Percentiles rank a stretch among this genome's conserved stretches.
These are phyloP conservation scores for Panicum miliaceum DNA, from an alignment of 176 grass and related monocot genomes.

Conservation along the genomic window DNA sequence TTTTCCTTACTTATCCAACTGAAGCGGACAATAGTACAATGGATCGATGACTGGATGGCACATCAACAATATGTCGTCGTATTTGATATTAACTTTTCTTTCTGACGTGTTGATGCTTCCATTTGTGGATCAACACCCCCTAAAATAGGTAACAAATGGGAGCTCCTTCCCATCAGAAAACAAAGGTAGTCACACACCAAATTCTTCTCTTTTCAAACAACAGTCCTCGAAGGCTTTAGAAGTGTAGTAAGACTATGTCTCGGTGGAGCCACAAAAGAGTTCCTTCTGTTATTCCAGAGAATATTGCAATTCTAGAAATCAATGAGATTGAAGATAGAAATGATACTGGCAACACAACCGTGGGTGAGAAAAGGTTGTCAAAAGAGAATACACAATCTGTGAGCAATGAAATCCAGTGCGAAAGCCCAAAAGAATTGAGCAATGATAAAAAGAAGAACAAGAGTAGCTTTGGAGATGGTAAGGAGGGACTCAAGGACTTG, in stretches of 20 bases:
- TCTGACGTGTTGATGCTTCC: background rate
- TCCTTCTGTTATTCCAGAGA: background rate
- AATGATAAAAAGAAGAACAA: background rate
- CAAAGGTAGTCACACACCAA: background rate
- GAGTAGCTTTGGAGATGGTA: background rate
- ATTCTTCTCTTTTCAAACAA: background rate
- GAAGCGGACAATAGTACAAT: background rate
- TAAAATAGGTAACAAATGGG: background rate
- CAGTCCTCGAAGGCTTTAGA: background rate
- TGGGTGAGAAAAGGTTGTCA: background rate
- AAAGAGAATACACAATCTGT: background rate
- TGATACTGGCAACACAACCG: background rate
- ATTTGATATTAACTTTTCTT: background rate
- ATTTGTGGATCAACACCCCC: background rate
- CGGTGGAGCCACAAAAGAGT: background rate
- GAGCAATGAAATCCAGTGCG: background rate
- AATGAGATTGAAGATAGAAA: background rate
- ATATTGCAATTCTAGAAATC: background rate
- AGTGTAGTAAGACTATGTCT: background rate
- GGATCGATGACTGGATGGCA: background rate
- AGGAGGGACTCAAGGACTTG: background rate
- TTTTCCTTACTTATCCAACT: background rate
- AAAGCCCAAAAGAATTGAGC: background rate
- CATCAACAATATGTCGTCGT: background rate
- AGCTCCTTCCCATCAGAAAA: background rate